Base-by-base conservation (phyloP, 352 stramenopile species). In the Nothophytophthora sp. region DNA sequence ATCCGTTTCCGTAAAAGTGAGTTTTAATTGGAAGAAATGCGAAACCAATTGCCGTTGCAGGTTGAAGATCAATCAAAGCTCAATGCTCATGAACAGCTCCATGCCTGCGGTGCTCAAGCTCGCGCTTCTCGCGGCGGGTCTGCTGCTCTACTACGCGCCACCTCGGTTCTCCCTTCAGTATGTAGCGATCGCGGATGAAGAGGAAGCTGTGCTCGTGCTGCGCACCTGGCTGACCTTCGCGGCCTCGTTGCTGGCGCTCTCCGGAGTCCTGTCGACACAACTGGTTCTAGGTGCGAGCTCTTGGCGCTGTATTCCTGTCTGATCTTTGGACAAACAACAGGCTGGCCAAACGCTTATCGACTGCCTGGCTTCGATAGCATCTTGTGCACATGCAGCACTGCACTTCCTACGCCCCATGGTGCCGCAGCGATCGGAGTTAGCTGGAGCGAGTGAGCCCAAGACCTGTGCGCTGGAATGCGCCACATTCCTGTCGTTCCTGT, bases 381-480 rank as follows among this genome's bases (percentile, higher is more conserved):
- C 51, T 3, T 35, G 50, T 8, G 23, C 48, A 11, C 59, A 68
- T 36, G 53, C 59, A 4, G 37, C 40, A 33, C 20, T 66, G 18
- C 55, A 68, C 15, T 59, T 59, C 32, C 45, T 53, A 29, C 38
- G 33, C 20, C 23, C 32, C n/a, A n/a, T n/a, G n/a, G n/a, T n/a
- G n/a, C n/a, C n/a, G n/a, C n/a, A n/a, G n/a, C n/a, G n/a, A n/a
- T n/a, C n/a, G n/a, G n/a, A n/a, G n/a, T n/a, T n/a, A n/a, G n/a
- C n/a, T n/a, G n/a, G n/a, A n/a, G n/a, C n/a, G 38, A 20, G 52
- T 22, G 36, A 25, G 19, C n/a, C 25, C 1, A 20, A 23, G 28
- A n/a, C 34, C 2, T 63, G 54, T 23, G 43, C 41, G 18, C 64
- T 68, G 34, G 72, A 82, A 39, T 62, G 48, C 38, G 48, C 54